Evolutionary conservation across 78 protist genomes (phyloP), one percentile per base, ranked within the genome.

Genomic region (Planoprotostelium fungivorum): DNA sequence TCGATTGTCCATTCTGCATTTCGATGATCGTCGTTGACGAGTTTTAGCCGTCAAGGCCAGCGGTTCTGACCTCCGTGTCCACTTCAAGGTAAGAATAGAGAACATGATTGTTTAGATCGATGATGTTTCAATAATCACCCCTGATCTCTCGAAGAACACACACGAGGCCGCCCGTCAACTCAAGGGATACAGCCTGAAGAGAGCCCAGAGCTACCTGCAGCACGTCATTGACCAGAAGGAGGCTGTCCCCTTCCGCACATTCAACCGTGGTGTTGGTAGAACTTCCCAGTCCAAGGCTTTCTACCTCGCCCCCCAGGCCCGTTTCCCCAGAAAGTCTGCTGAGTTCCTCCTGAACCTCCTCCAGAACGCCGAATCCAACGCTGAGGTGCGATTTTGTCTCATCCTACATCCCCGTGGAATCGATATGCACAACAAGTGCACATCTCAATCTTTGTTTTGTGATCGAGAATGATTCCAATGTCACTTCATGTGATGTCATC

Each of bases 271-370:
- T 87, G 94, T 93, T 35, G 99, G 99, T 86, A 96, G 98, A 89
- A 89, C 95, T 38, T 96, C 96, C 29, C 99, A 98, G 95, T 93
- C 95, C 84, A 97, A 96, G 94, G 93, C 37, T 37, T 89, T 89
- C 28, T 83, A 51, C 89, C 37, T 87, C 34, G 51, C 86, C 38
- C 31, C 92, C 35, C 94, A 90, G 91, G 98, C 98, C 89, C 95
- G 99, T 87, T 98, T 98, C 98, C 99, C 99, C 88, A 86, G 35
- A 84, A 98, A 98, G 97, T 92, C 97, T 28, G 93, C 91, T 89
- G 93, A 95, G 91, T 90, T 88, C 87, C 37, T 98, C 35, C 85
- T 95, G 36, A 83, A 88, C 84, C 92, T 98, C 28, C 94, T 98
- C 86, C 38, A 91, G 90, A 98, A 98, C 94, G 98, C 96, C 84